Evolutionary conservation across 1,284 basidiomycete genomes (phyloP).

Genomic region (Boletus sp.): DNA sequence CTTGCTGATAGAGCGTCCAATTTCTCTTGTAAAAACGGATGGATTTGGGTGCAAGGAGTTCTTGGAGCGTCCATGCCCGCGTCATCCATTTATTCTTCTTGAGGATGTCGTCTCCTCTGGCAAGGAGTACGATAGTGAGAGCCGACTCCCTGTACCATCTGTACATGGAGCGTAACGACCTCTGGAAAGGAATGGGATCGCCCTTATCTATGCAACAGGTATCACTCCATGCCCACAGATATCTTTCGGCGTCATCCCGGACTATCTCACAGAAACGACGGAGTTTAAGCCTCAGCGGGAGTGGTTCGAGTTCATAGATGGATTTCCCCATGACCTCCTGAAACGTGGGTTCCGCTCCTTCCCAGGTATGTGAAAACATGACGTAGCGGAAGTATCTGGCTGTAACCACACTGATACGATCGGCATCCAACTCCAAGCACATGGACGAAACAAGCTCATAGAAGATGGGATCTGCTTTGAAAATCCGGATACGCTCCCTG

Average conservation of each 20-base stretch:
- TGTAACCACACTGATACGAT: slow-evolving; percentile 2
- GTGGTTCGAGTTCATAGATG: slow-evolving; percentile 7
- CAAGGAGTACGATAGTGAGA: slow-evolving; percentile 15
- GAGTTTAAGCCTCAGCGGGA: slow-evolving; percentile 8
- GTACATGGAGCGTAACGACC: slow-evolving; percentile 21
- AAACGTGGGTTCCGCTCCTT: slow-evolving; percentile 16
- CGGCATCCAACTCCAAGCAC: background rate
- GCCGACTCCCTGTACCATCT: slow-evolving; percentile 18
- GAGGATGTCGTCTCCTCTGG: slow-evolving; percentile 3
- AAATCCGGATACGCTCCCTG: background rate
- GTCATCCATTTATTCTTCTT: slow-evolving; percentile 16
- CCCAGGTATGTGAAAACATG: slow-evolving; percentile 27
- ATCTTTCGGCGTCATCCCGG: background rate
- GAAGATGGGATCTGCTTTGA: slow-evolving; percentile 8
- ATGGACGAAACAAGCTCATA: slow-evolving; percentile 14
- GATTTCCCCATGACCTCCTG: slow-evolving; percentile 10
- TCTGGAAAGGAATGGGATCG: background rate
- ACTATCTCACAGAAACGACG: slow-evolving; percentile 6
- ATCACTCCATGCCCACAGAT: slow-evolving; percentile 11
- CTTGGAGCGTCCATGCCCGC: slow-evolving; percentile 11
- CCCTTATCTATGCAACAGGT: slow-evolving; percentile 11
- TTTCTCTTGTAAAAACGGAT: slow-evolving; percentile 16
- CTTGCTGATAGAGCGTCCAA: slow-evolving; percentile 13
- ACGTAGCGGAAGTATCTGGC: slow-evolving; percentile 20
- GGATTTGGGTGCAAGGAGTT: slow-evolving; percentile 14